Evolutionary conservation across 129 eudicot species (phyloP).

Genomic region (Glebionis coronaria): DNA sequence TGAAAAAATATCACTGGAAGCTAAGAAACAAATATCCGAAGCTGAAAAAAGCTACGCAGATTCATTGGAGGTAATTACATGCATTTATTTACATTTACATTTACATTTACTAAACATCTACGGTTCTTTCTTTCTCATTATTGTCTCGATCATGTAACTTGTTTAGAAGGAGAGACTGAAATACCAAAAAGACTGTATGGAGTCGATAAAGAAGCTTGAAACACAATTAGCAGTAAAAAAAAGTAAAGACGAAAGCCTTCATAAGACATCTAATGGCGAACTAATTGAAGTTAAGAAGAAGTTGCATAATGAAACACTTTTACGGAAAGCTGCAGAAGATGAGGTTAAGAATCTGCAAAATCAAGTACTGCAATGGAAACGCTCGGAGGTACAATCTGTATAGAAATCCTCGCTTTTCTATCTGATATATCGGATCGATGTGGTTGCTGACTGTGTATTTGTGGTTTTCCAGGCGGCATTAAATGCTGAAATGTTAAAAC

Average conservation of each 20-base stretch:
- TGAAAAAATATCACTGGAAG: conserved; percentile 54
- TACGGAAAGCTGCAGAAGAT: conserved; percentile 66
- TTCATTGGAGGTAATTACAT: conserved; percentile 62
- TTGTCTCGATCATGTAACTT: neutral
- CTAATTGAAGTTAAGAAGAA: conserved; percentile 57
- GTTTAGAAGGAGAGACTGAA: conserved; percentile 64
- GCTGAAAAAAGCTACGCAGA: conserved; percentile 65
- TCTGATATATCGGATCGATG: neutral
- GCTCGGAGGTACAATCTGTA: conserved; percentile 55
- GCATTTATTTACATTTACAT: neutral
- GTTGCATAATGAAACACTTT: conserved; percentile 61
- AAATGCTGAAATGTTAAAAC: conserved; percentile 60
- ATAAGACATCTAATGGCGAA: conserved; percentile 41
- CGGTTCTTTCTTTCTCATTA: neutral
- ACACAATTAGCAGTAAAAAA: conserved; percentile 53
- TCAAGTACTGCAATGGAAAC: conserved; percentile 61
- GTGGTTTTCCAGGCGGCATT: conserved; percentile 52
- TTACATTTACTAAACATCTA: neutral
- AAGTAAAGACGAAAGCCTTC: conserved; percentile 33
- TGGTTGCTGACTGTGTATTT: conserved; percentile 22
- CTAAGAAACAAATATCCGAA: conserved; percentile 62
- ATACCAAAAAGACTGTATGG: conserved; percentile 61
- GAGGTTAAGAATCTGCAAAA: conserved; percentile 50
- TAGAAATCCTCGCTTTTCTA: neutral
- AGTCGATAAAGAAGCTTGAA: conserved; percentile 60